Evolutionary conservation across 441 rosid genomes (phyloP), one percentile per base, ranked within the genome.

Genomic region (Dalechampia spathulata): DNA sequence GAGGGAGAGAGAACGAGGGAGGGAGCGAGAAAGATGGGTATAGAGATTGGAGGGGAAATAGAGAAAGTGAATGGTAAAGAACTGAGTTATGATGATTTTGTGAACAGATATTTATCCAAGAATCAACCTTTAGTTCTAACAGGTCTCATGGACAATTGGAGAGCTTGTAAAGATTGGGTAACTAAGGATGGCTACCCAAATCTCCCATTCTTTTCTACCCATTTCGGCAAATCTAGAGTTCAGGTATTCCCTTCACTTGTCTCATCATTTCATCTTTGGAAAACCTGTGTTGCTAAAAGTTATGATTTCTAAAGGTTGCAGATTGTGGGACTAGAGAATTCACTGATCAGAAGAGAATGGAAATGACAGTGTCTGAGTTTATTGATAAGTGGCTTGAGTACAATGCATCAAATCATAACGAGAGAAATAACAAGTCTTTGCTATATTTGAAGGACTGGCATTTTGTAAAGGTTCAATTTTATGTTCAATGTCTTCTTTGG

Each of bases 391-490:
- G 99, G 96, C 49, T 63, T 22, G 47, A 69, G 13, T 52, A 44
- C 41, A 63, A 42, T 58, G 58, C 53, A 46, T 63, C 66, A 1
- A 34, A 7, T 25, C 37, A 48, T 38, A 8, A 3, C 34, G 60
- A 49, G 49, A 52, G 53, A 19, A 62, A 68, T 59, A 67, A 60
- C 44, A 62, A 63, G 22, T 67, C 84, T 2, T 69, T 77, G 65
- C 77, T 86, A 6, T 92, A 92, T 82, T 68, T 93, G 68, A 93
- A 90, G 77, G 99, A 90, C 55, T 93, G 99, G 96, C 97, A 93
- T 77, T 90, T 93, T 67, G 93, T 78, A 10, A 90, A 87, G 90
- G 96, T 89, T 54, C 36, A 42, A 1, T 12, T 48, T 16, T 28
- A 51, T 46, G 27, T 37, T 49, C 5, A 9, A 11, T 26, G 15